Conservation (phyloP, 2,329 filamentous ascomycete genomes). For the Diplodia mutila region DNA sequence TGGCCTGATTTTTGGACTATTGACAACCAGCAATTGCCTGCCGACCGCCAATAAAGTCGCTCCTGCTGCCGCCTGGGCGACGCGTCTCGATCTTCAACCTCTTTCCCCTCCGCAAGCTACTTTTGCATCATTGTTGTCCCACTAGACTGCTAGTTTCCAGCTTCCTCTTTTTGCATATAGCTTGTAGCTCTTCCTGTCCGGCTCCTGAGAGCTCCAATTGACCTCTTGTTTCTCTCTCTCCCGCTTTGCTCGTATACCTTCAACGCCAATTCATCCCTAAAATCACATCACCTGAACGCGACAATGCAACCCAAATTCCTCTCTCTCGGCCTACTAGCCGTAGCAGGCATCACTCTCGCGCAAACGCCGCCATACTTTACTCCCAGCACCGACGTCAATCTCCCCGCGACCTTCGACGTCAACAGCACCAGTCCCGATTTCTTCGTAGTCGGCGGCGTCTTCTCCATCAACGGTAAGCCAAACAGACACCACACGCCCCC, state of each 20-base stretch:
- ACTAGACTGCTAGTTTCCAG: neutral
- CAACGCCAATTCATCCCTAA: no score
- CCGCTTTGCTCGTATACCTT: neutral
- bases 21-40: neutral
- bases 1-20: neutral
- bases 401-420: conserved; percentile 17
- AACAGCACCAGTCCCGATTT: conserved; percentile 16
- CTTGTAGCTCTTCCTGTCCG: neutral
- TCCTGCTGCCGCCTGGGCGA: neutral
- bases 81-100: neutral
- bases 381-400: conserved; percentile 11
- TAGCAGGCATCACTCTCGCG: conserved; percentile 3
- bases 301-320: neutral
- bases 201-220: neutral
- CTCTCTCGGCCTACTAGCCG: neutral
- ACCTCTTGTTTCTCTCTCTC: neutral
- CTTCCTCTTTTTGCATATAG: neutral
- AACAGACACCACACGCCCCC: no score
- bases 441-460: conserved; percentile 21
- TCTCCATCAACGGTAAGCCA: conserved; percentile 4
- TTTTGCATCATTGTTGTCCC: neutral
- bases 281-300: neutral
- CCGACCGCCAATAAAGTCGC: conserved; percentile 7
- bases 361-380: conserved; percentile 20
- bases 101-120: neutral